Evolutionary conservation across 2,329 filamentous ascomycete species (phyloP).

Genomic region (Fusarium nygamai): DNA sequence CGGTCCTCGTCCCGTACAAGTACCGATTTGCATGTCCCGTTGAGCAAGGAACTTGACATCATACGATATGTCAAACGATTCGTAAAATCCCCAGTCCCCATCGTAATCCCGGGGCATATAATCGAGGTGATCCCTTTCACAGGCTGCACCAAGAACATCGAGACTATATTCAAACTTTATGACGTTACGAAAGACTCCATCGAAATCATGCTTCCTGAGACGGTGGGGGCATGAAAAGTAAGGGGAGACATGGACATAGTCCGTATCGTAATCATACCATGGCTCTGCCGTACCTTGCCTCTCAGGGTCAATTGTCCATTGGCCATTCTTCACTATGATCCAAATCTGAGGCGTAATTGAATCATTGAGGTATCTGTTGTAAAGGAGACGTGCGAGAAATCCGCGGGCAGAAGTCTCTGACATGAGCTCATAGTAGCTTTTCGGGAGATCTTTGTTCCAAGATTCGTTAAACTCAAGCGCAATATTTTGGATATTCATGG

Average conservation of each 20-base stretch:
- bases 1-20: not conserved
- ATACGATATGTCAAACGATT: accelerated
- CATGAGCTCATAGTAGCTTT: not conserved
- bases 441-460: not conserved
- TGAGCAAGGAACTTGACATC: not conserved
- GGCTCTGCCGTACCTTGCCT: accelerated
- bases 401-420: not conserved
- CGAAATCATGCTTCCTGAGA: not conserved
- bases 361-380: accelerated
- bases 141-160: accelerated
- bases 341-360: accelerated
- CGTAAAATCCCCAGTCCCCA: accelerated
- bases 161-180: accelerated
- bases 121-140: not conserved
- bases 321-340: not conserved
- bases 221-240: not conserved
- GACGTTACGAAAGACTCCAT: not conserved
- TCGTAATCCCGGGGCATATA: not conserved
- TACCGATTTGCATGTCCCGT: not conserved
- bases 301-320: not conserved
- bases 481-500: not conserved
- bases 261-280: not conserved
- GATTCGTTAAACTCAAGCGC: not conserved
- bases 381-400: not conserved
- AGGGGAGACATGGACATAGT: accelerated